These are phyloP conservation scores for Aspergillus conjunctus DNA, from an alignment of 495 filamentous ascomycete species.

Conservation along the genomic window DNA sequence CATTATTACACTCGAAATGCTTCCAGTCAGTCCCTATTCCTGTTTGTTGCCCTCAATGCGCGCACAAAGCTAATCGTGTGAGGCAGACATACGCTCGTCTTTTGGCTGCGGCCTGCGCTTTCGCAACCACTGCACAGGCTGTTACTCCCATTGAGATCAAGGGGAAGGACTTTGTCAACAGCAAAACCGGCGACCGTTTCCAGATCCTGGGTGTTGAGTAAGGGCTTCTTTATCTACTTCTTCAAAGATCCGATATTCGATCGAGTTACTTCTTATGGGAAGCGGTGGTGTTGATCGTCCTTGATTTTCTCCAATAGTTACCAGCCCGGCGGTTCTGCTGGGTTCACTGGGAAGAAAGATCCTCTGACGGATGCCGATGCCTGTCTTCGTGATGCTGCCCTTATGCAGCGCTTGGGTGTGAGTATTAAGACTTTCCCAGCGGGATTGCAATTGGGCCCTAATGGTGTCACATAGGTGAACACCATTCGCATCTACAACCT, in stretches of 20 bases:
- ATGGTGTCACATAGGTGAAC: conserved; percentile 60
- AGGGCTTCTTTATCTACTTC: conserved; percentile 22
- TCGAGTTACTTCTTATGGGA: conserved; percentile 20
- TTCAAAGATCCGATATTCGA: conserved; percentile 23
- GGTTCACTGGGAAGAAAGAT: conserved; percentile 70
- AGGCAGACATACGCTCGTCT: conserved; percentile 38
- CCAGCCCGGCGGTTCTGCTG: conserved; percentile 87
- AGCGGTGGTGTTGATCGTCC: conserved; percentile 27
- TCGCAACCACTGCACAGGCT: conserved; percentile 59
- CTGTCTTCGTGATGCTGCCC: conserved; percentile 87
- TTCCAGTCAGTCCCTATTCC: conserved; percentile 16
- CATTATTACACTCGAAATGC: conserved; percentile 11
- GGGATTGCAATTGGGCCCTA: neutral
- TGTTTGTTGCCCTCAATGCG: neutral
- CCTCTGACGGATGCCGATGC: conserved; percentile 72
- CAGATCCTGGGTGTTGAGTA: conserved; percentile 86
- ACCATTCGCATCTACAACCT: conserved; percentile 94
- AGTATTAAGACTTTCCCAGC: conserved; percentile 8
- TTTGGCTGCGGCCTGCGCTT: conserved; percentile 43
- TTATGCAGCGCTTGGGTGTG: conserved; percentile 82
- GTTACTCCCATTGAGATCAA: conserved; percentile 72
- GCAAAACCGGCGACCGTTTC: conserved; percentile 74
- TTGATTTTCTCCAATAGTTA: conserved; percentile 52
- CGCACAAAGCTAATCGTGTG: conserved; percentile 5
- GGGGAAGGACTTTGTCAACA: conserved; percentile 82